Evolutionary conservation across 2,329 filamentous ascomycete species (phyloP).

Genomic region (Rhexocercosporidium sp.): DNA sequence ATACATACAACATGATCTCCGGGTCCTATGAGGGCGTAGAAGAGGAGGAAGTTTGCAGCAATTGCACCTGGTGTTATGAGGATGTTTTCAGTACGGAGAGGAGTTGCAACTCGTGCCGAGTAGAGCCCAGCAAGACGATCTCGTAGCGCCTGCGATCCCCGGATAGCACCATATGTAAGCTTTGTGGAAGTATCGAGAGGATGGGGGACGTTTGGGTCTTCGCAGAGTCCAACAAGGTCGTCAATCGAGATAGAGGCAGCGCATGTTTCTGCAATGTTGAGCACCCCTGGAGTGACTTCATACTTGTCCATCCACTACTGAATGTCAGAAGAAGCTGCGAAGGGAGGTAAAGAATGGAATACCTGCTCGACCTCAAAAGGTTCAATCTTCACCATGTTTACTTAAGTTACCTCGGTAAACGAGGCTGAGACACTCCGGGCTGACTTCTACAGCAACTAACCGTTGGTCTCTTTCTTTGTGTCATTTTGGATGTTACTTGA

Average conservation of each 20-base stretch:
- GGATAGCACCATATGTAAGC: constrained; percentile 76
- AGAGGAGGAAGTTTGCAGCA: constrained; percentile 79
- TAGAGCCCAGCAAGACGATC: constrained; percentile 69
- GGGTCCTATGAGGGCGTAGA: constrained; percentile 73
- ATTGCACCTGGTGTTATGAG: constrained; percentile 83
- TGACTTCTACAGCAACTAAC: constrained; percentile 10
- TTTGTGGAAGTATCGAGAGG: constrained; percentile 59
- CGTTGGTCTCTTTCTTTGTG: constrained; percentile 18
- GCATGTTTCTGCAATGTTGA: constrained; percentile 83
- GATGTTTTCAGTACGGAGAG: constrained; percentile 64
- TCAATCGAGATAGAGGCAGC: constrained; percentile 75
- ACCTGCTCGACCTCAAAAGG: constrained; percentile 76
- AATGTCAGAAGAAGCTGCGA: constrained; percentile 13
- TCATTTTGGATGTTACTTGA: constrained; percentile 20
- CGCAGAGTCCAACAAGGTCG: constrained; percentile 64
- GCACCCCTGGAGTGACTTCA: constrained; percentile 58
- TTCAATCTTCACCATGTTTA: constrained; percentile 60
- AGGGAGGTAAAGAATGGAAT: constrained; percentile 36
- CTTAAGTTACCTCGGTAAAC: constrained; percentile 27
- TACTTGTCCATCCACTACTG: constrained; percentile 67
- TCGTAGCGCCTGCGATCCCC: constrained; percentile 68
- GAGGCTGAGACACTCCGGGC: constrained; percentile 15
- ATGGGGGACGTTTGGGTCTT: constrained; percentile 52
- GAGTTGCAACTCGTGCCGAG: constrained; percentile 55
- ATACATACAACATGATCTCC: constrained; percentile 87